Base-by-base conservation (phyloP, 805 yeast genomes). In the Metschnikowia peoriensis region DNA sequence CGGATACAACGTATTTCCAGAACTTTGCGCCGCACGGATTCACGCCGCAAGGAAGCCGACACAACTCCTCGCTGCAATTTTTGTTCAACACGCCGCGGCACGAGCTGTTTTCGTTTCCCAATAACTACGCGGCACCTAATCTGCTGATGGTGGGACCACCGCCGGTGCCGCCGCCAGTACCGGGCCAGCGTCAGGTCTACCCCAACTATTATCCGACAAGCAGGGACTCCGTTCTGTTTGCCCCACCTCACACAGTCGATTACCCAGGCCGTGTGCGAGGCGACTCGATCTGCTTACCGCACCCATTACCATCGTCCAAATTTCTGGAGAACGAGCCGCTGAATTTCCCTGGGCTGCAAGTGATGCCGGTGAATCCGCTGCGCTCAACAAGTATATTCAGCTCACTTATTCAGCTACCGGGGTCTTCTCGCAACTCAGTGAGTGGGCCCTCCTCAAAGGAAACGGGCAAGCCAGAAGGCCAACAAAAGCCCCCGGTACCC, bases 361-460 rank as follows among this genome's bases (percentile, higher is more conserved):
- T 4, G 22, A 22, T 22, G 22, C 22, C 22, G 22, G 22, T 4
- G 22, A 55, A 52, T 15, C 61, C 52, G 8, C 60, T 46, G 45
- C 51, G 77, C 27, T 70, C 76, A 37, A 70, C 72, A 48, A 68
- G 75, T 49, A 72, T 73, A 10, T 73, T 73, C 60, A 69, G 71
- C 49, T 66, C 73, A 16, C 59, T 72, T 16, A 72, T 75, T 22
- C 77, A 73, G 53, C 59, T 73, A 14, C 78, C 78, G 4, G 65
- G 65, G 4, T 70, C 76, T 1, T 55, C 60, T 9, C 57, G 64
- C 12, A 72, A 71, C 52, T 71, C 76, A 1, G 56, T 71, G 6
- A 66, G 71, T 44, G 76, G 59, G 14, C 53, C 48, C n/a, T 50
- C 57, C 9, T 29, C 44, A 11, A 53, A 51, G 41, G 56, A 48